Percentiles rank a stretch among this genome's conserved stretches.
Evolutionary conservation across 345 rosid genomes (phyloP).

Genomic region (Hibiscus trionum): DNA sequence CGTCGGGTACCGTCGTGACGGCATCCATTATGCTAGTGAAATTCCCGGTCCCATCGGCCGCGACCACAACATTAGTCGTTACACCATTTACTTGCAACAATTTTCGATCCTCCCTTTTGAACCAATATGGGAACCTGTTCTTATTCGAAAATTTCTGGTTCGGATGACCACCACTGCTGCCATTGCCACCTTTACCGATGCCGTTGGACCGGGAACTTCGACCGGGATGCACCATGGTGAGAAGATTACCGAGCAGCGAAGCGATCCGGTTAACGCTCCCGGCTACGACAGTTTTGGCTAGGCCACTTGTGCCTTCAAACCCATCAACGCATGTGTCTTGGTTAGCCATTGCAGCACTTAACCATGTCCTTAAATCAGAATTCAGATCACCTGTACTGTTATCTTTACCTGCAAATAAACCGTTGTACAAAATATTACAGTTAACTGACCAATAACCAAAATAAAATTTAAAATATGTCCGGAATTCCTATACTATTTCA

Average conservation of each 20-base stretch:
- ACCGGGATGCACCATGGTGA: conserved; percentile 39
- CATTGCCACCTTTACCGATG: not conserved
- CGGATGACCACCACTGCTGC: not conserved
- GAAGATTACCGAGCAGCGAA: conserved; percentile 38
- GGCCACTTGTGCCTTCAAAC: conserved; percentile 51
- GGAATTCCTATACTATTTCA: too few relatives aligned
- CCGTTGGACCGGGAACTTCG: conserved; percentile 17
- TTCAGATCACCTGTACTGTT: conserved; percentile 58
- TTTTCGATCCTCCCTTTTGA: conserved; percentile 45
- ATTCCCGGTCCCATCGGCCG: conserved; percentile 42
- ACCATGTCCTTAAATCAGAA: conserved; percentile 36
- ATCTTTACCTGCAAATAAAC: conserved; percentile 40
- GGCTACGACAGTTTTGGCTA: conserved; percentile 38
- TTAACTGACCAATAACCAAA: not conserved
- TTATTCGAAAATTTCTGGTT: conserved; percentile 1
- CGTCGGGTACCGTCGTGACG: conserved; percentile 51
- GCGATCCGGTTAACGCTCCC: conserved; percentile 47
- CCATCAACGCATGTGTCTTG: conserved; percentile 74
- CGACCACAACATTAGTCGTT: conserved; percentile 49
- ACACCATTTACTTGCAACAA: conserved; percentile 35
- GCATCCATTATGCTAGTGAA: conserved; percentile 46
- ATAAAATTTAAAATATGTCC: too few relatives aligned
- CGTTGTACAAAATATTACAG: not conserved
- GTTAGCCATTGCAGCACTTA: too few relatives aligned
- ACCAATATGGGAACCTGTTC: conserved; percentile 52